Conservation (phyloP, 176 grass and related monocot species). For the Raddia guianensis region DNA sequence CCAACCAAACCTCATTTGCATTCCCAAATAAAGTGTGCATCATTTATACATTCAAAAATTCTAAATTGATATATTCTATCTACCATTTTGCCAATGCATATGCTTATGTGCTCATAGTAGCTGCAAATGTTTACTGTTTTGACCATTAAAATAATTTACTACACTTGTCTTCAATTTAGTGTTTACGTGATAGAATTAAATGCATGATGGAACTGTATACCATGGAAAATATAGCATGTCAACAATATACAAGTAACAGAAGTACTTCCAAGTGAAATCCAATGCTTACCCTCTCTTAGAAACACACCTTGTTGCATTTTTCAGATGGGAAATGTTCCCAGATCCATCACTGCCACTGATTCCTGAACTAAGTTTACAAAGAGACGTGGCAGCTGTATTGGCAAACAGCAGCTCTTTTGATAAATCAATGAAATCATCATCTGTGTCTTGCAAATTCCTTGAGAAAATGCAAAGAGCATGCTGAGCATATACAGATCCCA, state of each 20-base stretch:
- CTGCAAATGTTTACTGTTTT: constrained; percentile 16
- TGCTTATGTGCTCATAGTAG: neutral
- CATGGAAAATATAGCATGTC: neutral
- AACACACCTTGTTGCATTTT: constrained; percentile 54
- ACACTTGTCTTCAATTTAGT: constrained; percentile 16
- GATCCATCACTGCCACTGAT: constrained; percentile 28
- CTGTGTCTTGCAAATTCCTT: constrained; percentile 40
- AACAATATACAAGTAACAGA: constrained; percentile 21
- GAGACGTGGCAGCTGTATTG: constrained; percentile 53
- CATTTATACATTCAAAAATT: constrained; percentile 8
- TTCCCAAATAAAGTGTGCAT: neutral
- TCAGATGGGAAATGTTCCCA: constrained; percentile 43
- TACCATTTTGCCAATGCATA: neutral
- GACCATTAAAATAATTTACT: constrained; percentile 41
- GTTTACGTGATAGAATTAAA: constrained; percentile 24
- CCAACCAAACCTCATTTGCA: constrained; percentile 27
- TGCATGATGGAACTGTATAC: constrained; percentile 4
- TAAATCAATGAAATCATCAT: constrained; percentile 48
- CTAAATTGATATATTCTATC: neutral
- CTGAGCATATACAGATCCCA: constrained; percentile 81
- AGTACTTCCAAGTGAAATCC: constrained; percentile 1
- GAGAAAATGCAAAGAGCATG: constrained; percentile 74
- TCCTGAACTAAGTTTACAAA: constrained; percentile 60
- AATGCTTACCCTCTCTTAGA: constrained; percentile 58
- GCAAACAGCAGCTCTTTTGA: constrained; percentile 63